These are phyloP conservation scores for Lecanoromycetidae sp. DNA, from an alignment of 2,329 filamentous ascomycete genomes.

Conservation along the genomic window DNA sequence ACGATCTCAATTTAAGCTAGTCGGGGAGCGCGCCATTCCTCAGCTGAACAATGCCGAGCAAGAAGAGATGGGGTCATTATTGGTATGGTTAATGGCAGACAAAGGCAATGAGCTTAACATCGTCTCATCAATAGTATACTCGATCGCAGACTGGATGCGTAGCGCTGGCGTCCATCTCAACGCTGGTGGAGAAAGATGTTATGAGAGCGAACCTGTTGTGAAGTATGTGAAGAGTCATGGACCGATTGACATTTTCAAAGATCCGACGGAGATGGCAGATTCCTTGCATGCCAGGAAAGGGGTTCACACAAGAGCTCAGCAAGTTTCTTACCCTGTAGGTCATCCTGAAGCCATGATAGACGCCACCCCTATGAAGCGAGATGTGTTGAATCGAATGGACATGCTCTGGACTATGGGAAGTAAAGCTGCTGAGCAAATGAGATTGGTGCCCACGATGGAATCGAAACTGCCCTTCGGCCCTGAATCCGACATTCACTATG, in stretches of 20 bases:
- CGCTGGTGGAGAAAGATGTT: not conserved
- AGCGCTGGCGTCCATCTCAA: not conserved
- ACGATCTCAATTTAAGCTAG: not conserved
- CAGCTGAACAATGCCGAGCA: not conserved
- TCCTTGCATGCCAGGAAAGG: not conserved
- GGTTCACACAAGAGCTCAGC: not conserved
- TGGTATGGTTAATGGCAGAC: not conserved
- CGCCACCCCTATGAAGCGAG: not conserved
- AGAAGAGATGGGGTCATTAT: not conserved
- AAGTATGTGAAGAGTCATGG: not conserved
- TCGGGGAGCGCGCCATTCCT: not conserved
- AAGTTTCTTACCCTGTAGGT: not conserved
- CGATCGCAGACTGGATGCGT: not conserved
- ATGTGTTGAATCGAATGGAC: not conserved
- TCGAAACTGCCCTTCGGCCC: not conserved
- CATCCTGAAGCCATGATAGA: not conserved
- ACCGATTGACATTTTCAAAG: not conserved
- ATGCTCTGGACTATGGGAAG: not conserved
- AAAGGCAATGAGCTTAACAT: not conserved
- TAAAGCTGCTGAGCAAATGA: not conserved
- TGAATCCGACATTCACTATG: not conserved
- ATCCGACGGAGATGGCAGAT: not conserved
- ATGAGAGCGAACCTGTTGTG: not conserved
- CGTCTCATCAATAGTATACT: not conserved
- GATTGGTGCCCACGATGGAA: not conserved